Evolutionary conservation across 2,329 filamentous ascomycete species (phyloP).

Genomic region (Colletotrichum sidae): DNA sequence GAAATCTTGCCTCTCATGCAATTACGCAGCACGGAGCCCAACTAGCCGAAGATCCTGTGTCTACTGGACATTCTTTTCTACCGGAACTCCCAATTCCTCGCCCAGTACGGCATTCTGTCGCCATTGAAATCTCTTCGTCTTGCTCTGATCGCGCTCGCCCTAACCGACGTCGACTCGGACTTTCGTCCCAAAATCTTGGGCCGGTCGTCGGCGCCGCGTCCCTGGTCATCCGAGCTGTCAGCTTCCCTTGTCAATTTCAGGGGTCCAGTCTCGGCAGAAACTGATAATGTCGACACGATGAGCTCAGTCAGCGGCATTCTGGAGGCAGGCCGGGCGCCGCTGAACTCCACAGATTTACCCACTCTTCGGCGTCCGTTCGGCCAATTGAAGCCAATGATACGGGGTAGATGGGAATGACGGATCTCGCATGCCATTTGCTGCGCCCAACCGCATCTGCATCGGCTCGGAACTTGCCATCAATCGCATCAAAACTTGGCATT

Average conservation of each 20-base stretch:
- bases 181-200: slow-evolving; percentile 24
- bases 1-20: slow-evolving; percentile 28
- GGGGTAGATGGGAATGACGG: slow-evolving; percentile 4
- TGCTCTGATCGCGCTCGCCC: slow-evolving; percentile 1
- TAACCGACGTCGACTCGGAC: slow-evolving; percentile 25
- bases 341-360: slow-evolving; percentile 15
- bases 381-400: slow-evolving; percentile 22
- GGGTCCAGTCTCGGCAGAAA: slow-evolving; percentile 16
- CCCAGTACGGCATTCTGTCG: too few species aligned
- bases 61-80: too few species aligned
- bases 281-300: slow-evolving; percentile 6
- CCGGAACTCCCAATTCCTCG: too few species aligned
- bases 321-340: slow-evolving; percentile 20
- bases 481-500: slow-evolving; percentile 10
- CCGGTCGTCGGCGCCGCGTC: slow-evolving; percentile 23
- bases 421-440: slow-evolving; percentile 11
- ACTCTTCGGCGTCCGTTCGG: slow-evolving; percentile 28
- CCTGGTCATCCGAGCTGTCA: slow-evolving; percentile 25
- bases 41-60: slow-evolving; percentile 13
- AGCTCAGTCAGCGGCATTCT: slow-evolving; percentile 32
- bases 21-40: slow-evolving; percentile 22
- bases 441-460: slow-evolving; percentile 10
- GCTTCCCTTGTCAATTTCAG: slow-evolving; percentile 7
- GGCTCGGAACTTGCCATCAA: background rate
- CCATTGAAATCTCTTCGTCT: too few species aligned